Percentiles rank a stretch among this genome's conserved stretches.
Evolutionary conservation across 495 filamentous ascomycete species (phyloP).

Genomic region (Aspergillus leporis): DNA sequence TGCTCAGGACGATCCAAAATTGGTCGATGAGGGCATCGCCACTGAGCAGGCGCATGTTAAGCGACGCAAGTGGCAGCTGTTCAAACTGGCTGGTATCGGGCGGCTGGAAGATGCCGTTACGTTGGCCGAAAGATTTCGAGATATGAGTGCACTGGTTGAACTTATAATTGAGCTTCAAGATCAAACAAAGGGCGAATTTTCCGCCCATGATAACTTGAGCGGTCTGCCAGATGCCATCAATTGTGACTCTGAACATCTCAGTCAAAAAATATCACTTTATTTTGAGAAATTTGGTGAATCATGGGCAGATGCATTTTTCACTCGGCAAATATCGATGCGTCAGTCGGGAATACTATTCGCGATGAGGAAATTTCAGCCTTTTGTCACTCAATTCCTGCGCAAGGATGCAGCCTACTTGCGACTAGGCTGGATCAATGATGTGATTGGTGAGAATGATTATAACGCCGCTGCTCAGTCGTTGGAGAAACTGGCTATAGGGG

Average conservation of each 20-base stretch:
- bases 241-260: constrained; percentile 35
- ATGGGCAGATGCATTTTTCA: constrained; percentile 81
- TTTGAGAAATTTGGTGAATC: constrained; percentile 71
- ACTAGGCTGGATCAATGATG: constrained; percentile 93
- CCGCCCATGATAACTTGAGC: constrained; percentile 9
- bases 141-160: constrained; percentile 69
- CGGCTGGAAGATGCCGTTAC: constrained; percentile 65
- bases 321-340: constrained; percentile 65
- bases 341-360: constrained; percentile 66
- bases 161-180: constrained; percentile 52
- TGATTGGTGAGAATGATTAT: constrained; percentile 70
- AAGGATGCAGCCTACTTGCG: constrained; percentile 66
- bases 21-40: constrained; percentile 43
- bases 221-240: constrained; percentile 17
- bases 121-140: constrained; percentile 72
- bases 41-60: constrained; percentile 50
- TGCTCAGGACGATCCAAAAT: constrained; percentile 48
- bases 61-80: constrained; percentile 58
- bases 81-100: constrained; percentile 67
- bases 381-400: constrained; percentile 74
- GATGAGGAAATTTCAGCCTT: constrained; percentile 60
- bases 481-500: constrained; percentile 58
- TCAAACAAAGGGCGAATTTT: constrained; percentile 33
- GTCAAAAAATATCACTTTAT: constrained; percentile 55
- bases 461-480: constrained; percentile 67